phyloP scores from a whole-genome alignment of 441 rosid species.

The Croton laevigatus region DNA sequence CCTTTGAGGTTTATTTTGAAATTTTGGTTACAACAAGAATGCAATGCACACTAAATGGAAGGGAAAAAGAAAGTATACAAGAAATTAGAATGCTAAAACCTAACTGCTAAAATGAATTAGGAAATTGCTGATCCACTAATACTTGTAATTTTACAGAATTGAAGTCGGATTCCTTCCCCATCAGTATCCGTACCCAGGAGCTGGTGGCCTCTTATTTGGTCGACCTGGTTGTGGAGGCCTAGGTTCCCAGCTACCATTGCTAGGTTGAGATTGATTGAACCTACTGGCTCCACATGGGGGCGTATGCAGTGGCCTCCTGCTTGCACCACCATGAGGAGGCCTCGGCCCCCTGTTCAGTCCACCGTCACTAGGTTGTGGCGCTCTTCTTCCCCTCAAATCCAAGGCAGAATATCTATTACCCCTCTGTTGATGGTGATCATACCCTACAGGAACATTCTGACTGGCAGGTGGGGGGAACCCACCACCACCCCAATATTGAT shows the following conservation, averaged over 20 bases:
- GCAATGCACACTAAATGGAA: neutral
- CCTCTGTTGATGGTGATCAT: constrained; percentile 37
- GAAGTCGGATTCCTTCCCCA: constrained; percentile 4
- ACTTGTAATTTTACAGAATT: constrained; percentile 16
- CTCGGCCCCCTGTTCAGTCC: constrained; percentile 10
- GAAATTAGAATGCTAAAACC: neutral
- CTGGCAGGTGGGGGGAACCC: constrained; percentile 34
- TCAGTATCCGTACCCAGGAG: constrained; percentile 25
- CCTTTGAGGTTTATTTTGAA: constrained; percentile 4
- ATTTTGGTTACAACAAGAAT: neutral
- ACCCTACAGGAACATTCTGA: constrained; percentile 34
- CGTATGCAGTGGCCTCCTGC: constrained; percentile 15
- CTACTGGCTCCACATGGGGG: constrained; percentile 8
- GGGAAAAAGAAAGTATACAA: neutral
- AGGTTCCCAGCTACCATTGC: constrained; percentile 14
- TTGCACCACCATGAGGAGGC: constrained; percentile 15
- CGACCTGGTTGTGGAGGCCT: neutral
- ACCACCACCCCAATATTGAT: constrained; percentile 36
- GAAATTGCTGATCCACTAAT: neutral
- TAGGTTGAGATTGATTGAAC: constrained; percentile 1
- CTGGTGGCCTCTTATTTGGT: constrained; percentile 17
- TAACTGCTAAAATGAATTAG: neutral
- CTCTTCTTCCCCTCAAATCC: constrained; percentile 31
- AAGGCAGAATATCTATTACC: constrained; percentile 36
- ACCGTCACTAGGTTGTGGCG: constrained; percentile 9